phyloP scores from a whole-genome alignment of 345 rosid species.

The Eucalyptus curtisii region DNA sequence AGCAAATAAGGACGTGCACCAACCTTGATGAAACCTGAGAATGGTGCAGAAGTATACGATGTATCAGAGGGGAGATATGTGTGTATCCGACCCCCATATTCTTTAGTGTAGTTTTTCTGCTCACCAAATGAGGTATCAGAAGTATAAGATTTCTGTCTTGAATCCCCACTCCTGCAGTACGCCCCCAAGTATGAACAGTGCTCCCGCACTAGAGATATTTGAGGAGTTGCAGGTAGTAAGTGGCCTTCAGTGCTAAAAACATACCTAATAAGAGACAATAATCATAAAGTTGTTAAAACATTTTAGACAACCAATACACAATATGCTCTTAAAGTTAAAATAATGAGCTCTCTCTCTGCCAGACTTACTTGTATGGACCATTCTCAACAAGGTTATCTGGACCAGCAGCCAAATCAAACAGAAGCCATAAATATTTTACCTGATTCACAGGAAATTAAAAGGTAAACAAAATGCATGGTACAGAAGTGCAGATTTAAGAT shows the following conservation, averaged over 20 bases:
- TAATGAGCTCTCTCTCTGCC: background rate
- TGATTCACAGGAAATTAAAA: conserved; percentile 5
- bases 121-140: conserved; percentile 11
- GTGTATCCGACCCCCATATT: conserved; percentile 14
- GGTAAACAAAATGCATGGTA: background rate
- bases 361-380: conserved; percentile 91
- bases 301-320: background rate
- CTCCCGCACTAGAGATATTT: conserved; percentile 71
- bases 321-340: background rate
- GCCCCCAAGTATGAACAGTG: conserved; percentile 88
- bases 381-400: conserved; percentile 92
- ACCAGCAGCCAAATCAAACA: conserved; percentile 85
- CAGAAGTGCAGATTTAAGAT: background rate
- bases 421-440: conserved; percentile 98
- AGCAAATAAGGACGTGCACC: background rate
- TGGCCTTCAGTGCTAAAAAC: conserved; percentile 95
- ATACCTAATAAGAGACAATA: conserved; percentile 28
- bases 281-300: background rate
- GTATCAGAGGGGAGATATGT: conserved; percentile 6
- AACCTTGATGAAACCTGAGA: conserved; percentile 74
- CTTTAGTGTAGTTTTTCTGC: conserved; percentile 26
- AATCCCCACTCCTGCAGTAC: conserved; percentile 42
- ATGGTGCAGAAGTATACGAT: conserved; percentile 30
- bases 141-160: conserved; percentile 13
- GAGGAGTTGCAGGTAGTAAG: conserved; percentile 78